Conservation (phyloP, 306 rosid species). For the Albizia julibrissin region DNA sequence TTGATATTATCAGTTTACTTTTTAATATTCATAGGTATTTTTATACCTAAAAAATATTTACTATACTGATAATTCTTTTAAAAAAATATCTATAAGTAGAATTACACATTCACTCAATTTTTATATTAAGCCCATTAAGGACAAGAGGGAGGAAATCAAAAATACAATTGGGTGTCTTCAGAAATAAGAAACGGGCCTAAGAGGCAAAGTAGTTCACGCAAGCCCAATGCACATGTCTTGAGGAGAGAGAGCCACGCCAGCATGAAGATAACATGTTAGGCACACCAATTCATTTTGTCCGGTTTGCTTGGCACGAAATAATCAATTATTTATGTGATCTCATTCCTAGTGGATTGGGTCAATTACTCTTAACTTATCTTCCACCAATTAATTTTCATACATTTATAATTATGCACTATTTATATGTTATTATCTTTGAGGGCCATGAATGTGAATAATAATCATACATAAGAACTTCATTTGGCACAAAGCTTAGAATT, state of each 20-base stretch:
- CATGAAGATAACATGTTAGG: conserved; percentile 34
- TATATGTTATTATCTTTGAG: conserved; percentile 18
- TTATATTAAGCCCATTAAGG: no score
- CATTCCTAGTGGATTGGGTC: conserved; percentile 30
- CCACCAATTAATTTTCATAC: neutral
- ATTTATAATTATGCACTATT: neutral
- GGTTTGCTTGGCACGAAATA: conserved; percentile 38
- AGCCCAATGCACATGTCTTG: conserved; percentile 6
- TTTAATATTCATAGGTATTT: no score
- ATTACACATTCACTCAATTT: no score
- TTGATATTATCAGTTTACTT: no score
- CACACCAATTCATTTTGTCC: conserved; percentile 35
- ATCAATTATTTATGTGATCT: conserved; percentile 26
- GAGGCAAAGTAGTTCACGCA: conserved; percentile 41
- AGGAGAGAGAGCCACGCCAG: conserved; percentile 27
- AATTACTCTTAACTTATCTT: conserved; percentile 27
- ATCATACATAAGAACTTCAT: neutral
- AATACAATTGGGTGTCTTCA: neutral
- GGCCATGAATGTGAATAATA: neutral
- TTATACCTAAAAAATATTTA: no score
- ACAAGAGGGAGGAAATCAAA: neutral
- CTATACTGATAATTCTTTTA: no score
- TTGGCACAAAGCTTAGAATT: neutral
- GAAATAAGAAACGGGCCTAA: neutral
- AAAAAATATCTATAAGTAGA: no score